Evolutionary conservation across 2,329 filamentous ascomycete species (phyloP).

Genomic region (Monosporascus sp.): DNA sequence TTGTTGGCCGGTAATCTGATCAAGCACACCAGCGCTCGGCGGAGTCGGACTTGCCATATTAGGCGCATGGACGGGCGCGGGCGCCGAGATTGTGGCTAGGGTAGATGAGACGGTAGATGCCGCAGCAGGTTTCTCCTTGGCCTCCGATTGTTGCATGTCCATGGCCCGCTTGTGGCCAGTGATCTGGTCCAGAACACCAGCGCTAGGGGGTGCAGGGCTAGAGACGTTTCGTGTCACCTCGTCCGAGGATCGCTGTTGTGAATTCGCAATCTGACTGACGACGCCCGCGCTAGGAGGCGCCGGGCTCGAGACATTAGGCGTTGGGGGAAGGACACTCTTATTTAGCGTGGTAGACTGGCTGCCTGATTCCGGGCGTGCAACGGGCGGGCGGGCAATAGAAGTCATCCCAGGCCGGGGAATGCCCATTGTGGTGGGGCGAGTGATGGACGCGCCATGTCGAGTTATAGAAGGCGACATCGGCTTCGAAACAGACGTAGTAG

Average conservation of each 20-base stretch:
- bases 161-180: conserved; percentile 16
- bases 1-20: conserved; percentile 23
- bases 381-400: conserved; percentile 16
- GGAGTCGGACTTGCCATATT: conserved; percentile 11
- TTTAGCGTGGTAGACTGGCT: conserved; percentile 5
- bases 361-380: conserved; percentile 11
- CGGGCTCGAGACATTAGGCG: conserved; percentile 7
- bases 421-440: conserved; percentile 18
- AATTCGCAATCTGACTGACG: neutral
- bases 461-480: conserved; percentile 8
- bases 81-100: neutral
- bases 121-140: neutral
- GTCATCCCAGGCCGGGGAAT: conserved; percentile 17
- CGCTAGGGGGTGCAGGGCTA: conserved; percentile 18
- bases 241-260: neutral
- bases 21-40: conserved; percentile 21
- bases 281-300: neutral
- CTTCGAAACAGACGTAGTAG: conserved; percentile 2
- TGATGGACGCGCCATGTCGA: conserved; percentile 16
- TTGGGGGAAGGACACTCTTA: conserved; percentile 2
- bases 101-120: neutral
- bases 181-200: conserved; percentile 22
- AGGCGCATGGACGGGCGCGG: neutral
- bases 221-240: conserved; percentile 4
- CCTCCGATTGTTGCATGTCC: neutral